phyloP scores from a whole-genome alignment of 2,329 filamentous ascomycete genomes.

The Madurella fahalii region DNA sequence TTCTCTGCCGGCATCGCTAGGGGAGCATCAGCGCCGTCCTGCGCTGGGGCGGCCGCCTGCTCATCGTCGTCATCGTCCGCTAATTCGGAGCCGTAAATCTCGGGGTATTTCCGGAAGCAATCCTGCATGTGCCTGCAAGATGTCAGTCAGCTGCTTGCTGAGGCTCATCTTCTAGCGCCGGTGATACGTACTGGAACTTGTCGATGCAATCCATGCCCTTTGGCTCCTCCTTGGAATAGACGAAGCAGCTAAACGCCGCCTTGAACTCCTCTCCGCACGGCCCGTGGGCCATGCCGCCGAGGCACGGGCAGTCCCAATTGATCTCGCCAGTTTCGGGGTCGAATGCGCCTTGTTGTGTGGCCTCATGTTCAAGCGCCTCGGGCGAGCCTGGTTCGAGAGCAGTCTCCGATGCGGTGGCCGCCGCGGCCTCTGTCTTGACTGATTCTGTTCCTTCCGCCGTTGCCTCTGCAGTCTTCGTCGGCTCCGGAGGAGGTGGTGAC shows the following conservation, averaged over 20 bases:
- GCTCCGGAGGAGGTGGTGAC: constrained; percentile 26
- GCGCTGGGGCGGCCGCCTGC: constrained; percentile 25
- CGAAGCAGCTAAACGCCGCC: constrained; percentile 95
- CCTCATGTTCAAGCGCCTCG: constrained; percentile 69
- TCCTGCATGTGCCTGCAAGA: constrained; percentile 81
- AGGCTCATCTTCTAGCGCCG: not conserved
- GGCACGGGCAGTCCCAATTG: constrained; percentile 98
- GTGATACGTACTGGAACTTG: constrained; percentile 77
- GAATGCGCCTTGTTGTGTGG: constrained; percentile 84
- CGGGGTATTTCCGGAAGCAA: constrained; percentile 89
- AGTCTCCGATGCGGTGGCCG: not conserved
- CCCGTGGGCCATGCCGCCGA: constrained; percentile 94
- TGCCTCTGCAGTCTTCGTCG: constrained; percentile 21
- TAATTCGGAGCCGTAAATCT: constrained; percentile 86
- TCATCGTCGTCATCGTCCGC: constrained; percentile 63
- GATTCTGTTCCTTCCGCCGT: constrained; percentile 25
- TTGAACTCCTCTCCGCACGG: constrained; percentile 96
- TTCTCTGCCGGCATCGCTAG: constrained; percentile 14
- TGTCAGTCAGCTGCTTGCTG: constrained; percentile 13
- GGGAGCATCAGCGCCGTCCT: constrained; percentile 20
- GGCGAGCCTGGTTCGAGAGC: constrained; percentile 34
- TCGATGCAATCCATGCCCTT: constrained; percentile 98
- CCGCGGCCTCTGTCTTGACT: constrained; percentile 24
- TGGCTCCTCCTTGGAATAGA: constrained; percentile 89
- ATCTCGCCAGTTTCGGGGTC: constrained; percentile 99